A percentile compares a stretch with the other conserved stretches of the same genome.
phyloP scores from a whole-genome alignment of 2,329 filamentous ascomycete genomes.

The Phyllosticta paracitricarpa region DNA sequence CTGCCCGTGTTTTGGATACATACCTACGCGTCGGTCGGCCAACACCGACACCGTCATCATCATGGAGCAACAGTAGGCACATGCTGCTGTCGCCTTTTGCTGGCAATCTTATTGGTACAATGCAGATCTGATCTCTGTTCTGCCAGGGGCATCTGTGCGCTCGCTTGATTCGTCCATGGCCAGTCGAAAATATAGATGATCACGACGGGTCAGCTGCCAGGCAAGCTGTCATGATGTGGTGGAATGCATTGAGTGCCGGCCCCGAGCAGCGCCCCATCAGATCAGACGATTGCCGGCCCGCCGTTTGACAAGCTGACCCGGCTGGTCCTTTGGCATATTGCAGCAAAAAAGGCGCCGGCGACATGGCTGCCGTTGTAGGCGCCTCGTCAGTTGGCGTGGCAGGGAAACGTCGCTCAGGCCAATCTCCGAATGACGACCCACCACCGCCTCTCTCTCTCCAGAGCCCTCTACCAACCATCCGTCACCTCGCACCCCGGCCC shows the following conservation, averaged over 20 bases:
- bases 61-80: too few relatives aligned
- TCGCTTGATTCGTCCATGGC: too few relatives aligned
- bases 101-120: neutral
- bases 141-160: neutral
- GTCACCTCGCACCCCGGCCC: conserved; percentile 4
- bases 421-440: conserved; percentile 10
- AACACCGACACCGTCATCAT: too few relatives aligned
- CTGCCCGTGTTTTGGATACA: too few relatives aligned
- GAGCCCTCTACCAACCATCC: conserved; percentile 7
- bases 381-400: neutral
- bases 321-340: neutral
- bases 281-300: neutral
- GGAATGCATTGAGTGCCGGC: neutral
- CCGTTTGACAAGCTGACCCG: neutral
- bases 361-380: neutral
- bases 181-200: too few relatives aligned
- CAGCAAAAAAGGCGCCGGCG: too few relatives aligned
- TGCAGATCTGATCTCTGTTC: neutral
- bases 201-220: neutral
- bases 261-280: neutral
- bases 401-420: conserved; percentile 4
- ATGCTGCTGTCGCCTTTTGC: too few relatives aligned
- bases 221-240: neutral
- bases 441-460: neutral
- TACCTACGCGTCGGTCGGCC: too few relatives aligned